phyloP scores from a whole-genome alignment of 2,329 filamentous ascomycete genomes.

The Alternaria ventricosa region DNA sequence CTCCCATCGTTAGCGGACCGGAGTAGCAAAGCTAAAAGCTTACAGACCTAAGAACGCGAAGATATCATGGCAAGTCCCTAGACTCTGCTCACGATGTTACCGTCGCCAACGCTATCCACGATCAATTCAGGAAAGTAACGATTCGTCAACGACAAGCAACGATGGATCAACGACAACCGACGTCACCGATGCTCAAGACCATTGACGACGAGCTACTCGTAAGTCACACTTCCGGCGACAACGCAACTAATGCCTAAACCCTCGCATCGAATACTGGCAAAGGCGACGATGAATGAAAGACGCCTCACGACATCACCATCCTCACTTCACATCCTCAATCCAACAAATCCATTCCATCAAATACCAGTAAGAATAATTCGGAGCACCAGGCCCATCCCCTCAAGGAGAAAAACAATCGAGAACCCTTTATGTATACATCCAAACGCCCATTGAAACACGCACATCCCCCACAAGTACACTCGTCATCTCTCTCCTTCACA shows the following conservation, averaged over 20 bases:
- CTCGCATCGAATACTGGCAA: no score
- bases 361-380: background rate
- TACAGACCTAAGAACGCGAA: background rate
- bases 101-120: background rate
- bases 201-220: background rate
- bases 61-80: background rate
- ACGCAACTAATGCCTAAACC: no score
- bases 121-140: background rate
- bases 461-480: background rate
- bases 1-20: background rate
- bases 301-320: background rate
- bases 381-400: background rate
- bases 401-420: background rate
- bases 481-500: background rate
- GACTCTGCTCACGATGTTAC: background rate
- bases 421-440: slow-evolving; percentile 9
- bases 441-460: background rate
- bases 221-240: no score
- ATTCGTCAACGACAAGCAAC: no score
- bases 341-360: background rate
- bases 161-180: no score
- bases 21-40: background rate
- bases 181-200: background rate
- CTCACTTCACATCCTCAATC: background rate
- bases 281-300: no score